These are phyloP conservation scores for Novakomyces olei DNA, from an alignment of 805 yeast genomes.

Conservation along the genomic window DNA sequence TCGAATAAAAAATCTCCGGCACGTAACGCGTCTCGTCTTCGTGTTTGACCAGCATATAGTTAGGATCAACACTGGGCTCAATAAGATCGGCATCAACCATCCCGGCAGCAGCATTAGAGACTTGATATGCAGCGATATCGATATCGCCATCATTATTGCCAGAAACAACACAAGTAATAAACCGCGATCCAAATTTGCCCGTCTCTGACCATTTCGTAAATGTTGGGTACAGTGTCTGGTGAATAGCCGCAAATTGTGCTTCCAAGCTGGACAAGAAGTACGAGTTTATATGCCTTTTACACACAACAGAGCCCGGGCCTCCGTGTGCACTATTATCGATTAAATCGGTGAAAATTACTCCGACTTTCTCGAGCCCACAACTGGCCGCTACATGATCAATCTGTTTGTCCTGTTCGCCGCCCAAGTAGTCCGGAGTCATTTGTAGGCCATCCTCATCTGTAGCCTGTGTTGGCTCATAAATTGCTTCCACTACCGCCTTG, in stretches of 20 bases:
- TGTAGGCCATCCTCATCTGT: slow-evolving; percentile 74
- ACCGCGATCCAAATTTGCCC: slow-evolving; percentile 62
- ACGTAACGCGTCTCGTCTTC: slow-evolving; percentile 61
- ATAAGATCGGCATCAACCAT: slow-evolving; percentile 69
- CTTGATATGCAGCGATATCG: slow-evolving; percentile 80
- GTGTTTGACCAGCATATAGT: slow-evolving; percentile 57
- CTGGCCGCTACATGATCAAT: slow-evolving; percentile 31
- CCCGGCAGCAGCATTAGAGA: slow-evolving; percentile 68
- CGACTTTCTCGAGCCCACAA: slow-evolving; percentile 51
- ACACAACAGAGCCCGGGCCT: slow-evolving; percentile 75
- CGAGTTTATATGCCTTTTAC: slow-evolving; percentile 81
- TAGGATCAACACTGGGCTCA: slow-evolving; percentile 74
- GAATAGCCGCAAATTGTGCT: slow-evolving; percentile 55
- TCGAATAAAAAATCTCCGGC: slow-evolving; percentile 77
- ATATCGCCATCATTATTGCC: slow-evolving; percentile 82
- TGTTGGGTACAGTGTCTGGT: slow-evolving; percentile 48
- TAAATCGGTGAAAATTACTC: slow-evolving; percentile 73
- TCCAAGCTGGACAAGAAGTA: slow-evolving; percentile 81
- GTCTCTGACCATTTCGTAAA: slow-evolving; percentile 37
- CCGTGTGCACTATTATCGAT: slow-evolving; percentile 65
- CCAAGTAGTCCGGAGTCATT: slow-evolving; percentile 28
- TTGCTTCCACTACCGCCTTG: slow-evolving; percentile 82
- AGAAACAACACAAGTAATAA: slow-evolving; percentile 76
- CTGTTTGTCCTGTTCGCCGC: slow-evolving; percentile 32
- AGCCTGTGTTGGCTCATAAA: slow-evolving; percentile 78